phyloP scores from a whole-genome alignment of 2,329 filamentous ascomycete species.

The Colletotrichum godetiae region DNA sequence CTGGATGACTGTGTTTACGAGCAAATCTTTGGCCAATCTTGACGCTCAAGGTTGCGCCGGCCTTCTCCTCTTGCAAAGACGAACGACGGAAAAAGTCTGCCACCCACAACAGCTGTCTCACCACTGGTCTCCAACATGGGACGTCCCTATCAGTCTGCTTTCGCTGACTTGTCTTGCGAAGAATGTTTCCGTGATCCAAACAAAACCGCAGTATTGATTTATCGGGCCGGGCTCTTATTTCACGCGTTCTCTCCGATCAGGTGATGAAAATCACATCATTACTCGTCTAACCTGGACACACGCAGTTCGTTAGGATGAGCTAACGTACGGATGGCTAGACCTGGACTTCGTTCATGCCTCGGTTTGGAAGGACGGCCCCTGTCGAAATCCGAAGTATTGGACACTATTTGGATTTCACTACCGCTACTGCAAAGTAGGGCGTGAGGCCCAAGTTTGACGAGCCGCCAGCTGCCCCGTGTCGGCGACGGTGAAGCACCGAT shows the following conservation, averaged over 20 bases:
- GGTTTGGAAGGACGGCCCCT: conserved; percentile 1
- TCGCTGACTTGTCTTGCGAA: conserved; percentile 3
- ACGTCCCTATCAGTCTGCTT: not conserved
- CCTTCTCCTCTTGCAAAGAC: not conserved
- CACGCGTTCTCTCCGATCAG: not conserved
- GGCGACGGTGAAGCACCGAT: conserved; percentile 1
- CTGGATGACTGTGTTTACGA: not conserved
- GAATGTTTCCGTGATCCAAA: not conserved
- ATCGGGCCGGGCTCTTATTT: not conserved
- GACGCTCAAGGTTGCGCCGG: not conserved
- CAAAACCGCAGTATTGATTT: not conserved
- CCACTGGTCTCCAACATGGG: not conserved
- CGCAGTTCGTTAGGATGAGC: not conserved
- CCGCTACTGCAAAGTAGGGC: not conserved
- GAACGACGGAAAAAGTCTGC: not conserved
- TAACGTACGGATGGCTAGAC: not conserved
- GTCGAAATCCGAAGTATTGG: not conserved
- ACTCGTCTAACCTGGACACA: not conserved
- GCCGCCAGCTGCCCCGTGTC: conserved; percentile 2
- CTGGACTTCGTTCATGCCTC: not conserved
- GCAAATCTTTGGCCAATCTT: not conserved
- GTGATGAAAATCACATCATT: not conserved
- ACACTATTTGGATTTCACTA: no score
- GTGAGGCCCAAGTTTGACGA: not conserved
- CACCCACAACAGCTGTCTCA: conserved; percentile 13